A percentile compares a stretch with the other conserved stretches of the same genome.
These are phyloP conservation scores for Chiua sp. DNA, from an alignment of 1,284 basidiomycete genomes.

Conservation along the genomic window DNA sequence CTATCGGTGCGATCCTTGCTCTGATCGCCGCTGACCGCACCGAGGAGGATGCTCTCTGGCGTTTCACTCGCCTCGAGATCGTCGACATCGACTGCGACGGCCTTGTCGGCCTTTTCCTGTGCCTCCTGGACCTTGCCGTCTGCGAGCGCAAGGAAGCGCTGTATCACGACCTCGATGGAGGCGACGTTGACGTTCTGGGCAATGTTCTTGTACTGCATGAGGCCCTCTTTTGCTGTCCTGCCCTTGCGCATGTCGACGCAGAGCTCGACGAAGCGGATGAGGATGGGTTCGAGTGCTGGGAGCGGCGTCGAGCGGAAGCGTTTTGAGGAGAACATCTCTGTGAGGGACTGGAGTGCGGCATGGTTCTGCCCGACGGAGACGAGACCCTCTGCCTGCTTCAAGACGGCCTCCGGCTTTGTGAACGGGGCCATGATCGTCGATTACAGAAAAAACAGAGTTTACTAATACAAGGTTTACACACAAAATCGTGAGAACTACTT, in stretches of 20 bases:
- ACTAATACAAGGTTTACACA: constrained; percentile 1
- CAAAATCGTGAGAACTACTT: constrained; percentile 21
- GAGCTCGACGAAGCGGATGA: constrained; percentile 93
- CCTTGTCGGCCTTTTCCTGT: constrained; percentile 82
- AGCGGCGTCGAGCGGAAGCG: constrained; percentile 94
- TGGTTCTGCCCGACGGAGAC: constrained; percentile 90
- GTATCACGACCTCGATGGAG: constrained; percentile 94
- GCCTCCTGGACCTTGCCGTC: constrained; percentile 90
- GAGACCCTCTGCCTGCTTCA: constrained; percentile 92
- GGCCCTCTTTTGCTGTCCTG: constrained; percentile 91
- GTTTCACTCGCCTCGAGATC: constrained; percentile 93
- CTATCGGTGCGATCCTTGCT: constrained; percentile 96
- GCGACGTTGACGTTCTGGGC: constrained; percentile 92
- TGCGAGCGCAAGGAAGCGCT: constrained; percentile 86
- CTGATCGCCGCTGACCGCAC: constrained; percentile 90
- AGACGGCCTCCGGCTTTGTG: constrained; percentile 89
- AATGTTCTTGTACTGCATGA: constrained; percentile 97
- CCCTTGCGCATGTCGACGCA: constrained; percentile 97
- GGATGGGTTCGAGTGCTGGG: constrained; percentile 92
- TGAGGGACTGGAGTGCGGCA: constrained; percentile 88
- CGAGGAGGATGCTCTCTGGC: constrained; percentile 89
- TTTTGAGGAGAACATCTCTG: constrained; percentile 94
- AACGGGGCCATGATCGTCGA: constrained; percentile 77
- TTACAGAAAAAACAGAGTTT: not conserved
- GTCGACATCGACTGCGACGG: constrained; percentile 79